Evolutionary conservation across 306 rosid genomes (phyloP).

Genomic region (Corylus americana): DNA sequence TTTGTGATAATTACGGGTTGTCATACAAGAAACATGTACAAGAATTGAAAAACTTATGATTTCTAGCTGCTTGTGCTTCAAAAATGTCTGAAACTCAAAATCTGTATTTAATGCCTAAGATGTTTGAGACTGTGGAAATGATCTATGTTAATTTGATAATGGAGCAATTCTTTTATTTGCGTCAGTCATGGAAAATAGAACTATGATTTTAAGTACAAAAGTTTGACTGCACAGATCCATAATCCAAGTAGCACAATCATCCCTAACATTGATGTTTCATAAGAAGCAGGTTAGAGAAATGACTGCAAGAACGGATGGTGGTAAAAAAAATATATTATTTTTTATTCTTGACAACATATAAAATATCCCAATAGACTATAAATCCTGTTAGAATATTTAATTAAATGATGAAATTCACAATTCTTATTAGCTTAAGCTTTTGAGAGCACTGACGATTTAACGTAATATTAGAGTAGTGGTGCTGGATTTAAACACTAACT

Average conservation of each 20-base stretch:
- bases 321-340: background rate
- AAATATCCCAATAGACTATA: background rate
- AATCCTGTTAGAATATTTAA: too few species aligned
- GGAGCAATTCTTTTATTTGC: background rate
- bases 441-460: too few species aligned
- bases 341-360: background rate
- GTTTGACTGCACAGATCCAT: background rate
- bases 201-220: background rate
- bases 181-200: background rate
- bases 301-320: background rate
- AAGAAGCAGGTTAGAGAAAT: background rate
- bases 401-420: too few species aligned
- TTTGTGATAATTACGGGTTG: conserved; percentile 1
- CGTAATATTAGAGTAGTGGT: too few species aligned
- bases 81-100: background rate
- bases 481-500: too few species aligned
- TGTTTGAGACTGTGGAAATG: background rate
- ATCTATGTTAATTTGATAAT: background rate
- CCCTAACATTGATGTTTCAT: background rate
- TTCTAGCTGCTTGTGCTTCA: background rate
- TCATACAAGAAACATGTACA: conserved; percentile 14
- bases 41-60: background rate
- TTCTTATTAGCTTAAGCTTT: too few species aligned
- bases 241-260: background rate
- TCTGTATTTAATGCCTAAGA: background rate